Base-by-base conservation (phyloP, 1,284 basidiomycete genomes). In the Fomitopsis schrenkii region DNA sequence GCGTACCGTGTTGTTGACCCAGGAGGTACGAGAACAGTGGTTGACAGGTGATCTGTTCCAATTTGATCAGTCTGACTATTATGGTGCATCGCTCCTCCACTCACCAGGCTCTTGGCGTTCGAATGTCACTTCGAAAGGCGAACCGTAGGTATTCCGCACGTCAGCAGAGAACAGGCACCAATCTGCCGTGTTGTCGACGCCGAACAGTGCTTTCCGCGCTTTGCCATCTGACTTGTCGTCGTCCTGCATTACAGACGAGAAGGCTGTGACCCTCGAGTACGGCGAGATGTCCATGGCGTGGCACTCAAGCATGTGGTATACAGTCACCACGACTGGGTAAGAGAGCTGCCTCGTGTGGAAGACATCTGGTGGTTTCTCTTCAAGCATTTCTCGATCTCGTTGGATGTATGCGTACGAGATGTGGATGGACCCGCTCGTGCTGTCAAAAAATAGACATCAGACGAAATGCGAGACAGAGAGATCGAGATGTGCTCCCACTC, bases 251-350 rank as follows among this genome's bases (percentile, higher is more conserved):
- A 17, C 19, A 7, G 63, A 63, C 7, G 60, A 40, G 10, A 65
- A 65, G 36, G 70, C 69, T 17, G 72, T 70, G 62, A 79, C 79
- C 15, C 78, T 69, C 41, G 81, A 80, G 67, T 86, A 85, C 41
- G 88, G 85, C 36, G 92, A 76, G 60, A 97, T 79, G 66, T 93
- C 89, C 83, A 97, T 88, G 38, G 82, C 81, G 62, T 88, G 83
- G 68, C 90, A 93, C 70, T 95, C 93, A 44, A 98, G 83, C 77
- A 95, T 95, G 64, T 94, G 91, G 71, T 96, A 96, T 2, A 98
- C 95, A 0, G 94, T 96, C 61, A 97, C 89, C 66, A 92, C 81
- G 62, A 98, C 82, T 7, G 93, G 90, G 70, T 94, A 91, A 15
- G 88, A 85, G 58, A 97, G 74, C 64, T 91, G 91, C 30, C 96